Conservation (phyloP, 2,329 filamentous ascomycete genomes). For the Chaetomium globosum region DNA sequence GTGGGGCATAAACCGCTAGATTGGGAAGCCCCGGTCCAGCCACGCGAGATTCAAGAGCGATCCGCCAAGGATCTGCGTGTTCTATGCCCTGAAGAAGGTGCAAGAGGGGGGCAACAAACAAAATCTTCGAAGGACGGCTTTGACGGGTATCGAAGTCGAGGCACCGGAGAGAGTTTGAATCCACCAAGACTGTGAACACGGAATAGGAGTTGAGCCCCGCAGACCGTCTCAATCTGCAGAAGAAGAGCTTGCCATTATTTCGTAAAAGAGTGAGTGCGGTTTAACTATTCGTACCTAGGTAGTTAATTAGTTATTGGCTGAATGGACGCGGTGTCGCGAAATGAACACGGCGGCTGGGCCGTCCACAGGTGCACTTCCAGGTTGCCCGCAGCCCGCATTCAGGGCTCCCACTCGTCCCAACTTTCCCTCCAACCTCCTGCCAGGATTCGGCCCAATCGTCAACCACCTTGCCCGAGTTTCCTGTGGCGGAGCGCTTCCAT, state of each 20-base stretch:
- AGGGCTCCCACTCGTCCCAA: conserved; percentile 13
- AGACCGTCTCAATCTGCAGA: background rate
- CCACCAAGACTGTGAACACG: background rate
- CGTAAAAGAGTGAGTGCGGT: background rate
- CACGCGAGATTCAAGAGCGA: conserved; percentile 19
- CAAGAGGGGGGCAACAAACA: background rate
- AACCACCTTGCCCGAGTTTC: background rate
- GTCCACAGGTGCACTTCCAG: conserved; percentile 2
- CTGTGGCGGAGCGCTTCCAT: conserved; percentile 4
- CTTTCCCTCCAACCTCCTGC: conserved; percentile 23
- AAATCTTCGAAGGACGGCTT: background rate
- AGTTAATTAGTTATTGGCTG: conserved; percentile 9
- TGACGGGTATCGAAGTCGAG: background rate
- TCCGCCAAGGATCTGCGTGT: conserved; percentile 17
- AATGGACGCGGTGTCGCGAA: conserved; percentile 31
- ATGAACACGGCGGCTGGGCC: conserved; percentile 29
- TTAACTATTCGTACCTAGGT: background rate
- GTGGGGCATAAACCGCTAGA: conserved; percentile 18
- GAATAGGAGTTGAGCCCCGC: too few relatives aligned
- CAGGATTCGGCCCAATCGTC: conserved; percentile 10
- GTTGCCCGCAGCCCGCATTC: conserved; percentile 13
- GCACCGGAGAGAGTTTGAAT: background rate
- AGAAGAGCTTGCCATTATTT: background rate
- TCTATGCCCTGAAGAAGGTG: background rate
- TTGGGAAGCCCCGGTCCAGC: conserved; percentile 21